Evolutionary conservation across 371 early-diverging fungal species (phyloP).

Genomic region (Mucor velutinosus): DNA sequence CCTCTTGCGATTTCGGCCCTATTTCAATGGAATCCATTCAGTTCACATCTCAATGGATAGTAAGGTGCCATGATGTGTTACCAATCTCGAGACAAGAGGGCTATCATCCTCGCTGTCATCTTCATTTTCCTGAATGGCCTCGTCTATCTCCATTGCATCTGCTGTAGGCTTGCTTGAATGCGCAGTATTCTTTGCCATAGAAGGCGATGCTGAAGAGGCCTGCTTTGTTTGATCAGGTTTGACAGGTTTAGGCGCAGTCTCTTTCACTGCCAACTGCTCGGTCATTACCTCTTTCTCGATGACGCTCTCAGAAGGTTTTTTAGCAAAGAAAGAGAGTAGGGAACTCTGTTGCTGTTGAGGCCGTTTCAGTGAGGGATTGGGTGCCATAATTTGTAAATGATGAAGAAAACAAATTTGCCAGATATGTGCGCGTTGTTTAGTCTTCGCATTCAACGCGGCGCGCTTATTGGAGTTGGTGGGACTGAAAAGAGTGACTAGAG

Average conservation of each 20-base stretch:
- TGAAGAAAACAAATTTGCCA: background rate
- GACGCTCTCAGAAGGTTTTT: background rate
- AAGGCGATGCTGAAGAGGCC: background rate
- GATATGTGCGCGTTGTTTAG: background rate
- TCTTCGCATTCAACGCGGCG: background rate
- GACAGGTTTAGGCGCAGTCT: background rate
- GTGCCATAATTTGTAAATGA: background rate
- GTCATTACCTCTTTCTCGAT: background rate
- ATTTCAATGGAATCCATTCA: background rate
- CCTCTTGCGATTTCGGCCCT: conserved; percentile 2
- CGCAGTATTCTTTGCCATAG: no score
- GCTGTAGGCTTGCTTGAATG: background rate
- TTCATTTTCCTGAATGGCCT: background rate
- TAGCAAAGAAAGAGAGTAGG: conserved; percentile 8
- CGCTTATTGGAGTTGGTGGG: background rate
- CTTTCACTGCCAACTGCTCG: background rate
- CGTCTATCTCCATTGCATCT: background rate
- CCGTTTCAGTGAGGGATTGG: background rate
- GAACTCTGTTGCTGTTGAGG: conserved; percentile 2
- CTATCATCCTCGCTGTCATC: background rate
- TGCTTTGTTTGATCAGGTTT: background rate
- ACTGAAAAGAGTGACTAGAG: background rate
- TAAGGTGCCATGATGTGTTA: background rate
- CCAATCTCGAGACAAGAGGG: background rate
- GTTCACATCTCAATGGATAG: background rate